Conservation (phyloP, 441 rosid species). For the Manihot esculenta region DNA sequence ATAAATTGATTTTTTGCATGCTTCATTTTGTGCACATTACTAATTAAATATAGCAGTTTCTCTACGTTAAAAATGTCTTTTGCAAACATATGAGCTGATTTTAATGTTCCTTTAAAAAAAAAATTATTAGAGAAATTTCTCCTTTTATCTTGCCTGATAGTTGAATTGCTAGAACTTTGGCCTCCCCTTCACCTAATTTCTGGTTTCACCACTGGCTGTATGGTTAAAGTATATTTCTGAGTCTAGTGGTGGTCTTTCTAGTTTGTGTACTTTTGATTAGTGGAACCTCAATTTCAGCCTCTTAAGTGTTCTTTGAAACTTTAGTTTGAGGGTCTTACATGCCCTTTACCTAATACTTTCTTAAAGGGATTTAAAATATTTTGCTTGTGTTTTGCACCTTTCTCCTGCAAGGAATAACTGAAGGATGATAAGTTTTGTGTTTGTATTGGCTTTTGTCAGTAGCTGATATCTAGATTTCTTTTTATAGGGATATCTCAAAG, state of each 20-base stretch:
- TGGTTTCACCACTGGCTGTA: not conserved
- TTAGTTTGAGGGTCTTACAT: not conserved
- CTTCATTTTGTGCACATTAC: too few relatives aligned
- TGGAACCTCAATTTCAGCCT: not conserved
- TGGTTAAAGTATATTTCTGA: not conserved
- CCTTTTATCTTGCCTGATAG: not conserved
- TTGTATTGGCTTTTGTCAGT: not conserved
- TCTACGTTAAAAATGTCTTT: not conserved
- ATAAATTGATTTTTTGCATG: too few relatives aligned
- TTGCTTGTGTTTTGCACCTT: constrained; percentile 5
- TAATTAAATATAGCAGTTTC: not conserved
- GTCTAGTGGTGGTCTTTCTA: not conserved
- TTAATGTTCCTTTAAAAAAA: not conserved
- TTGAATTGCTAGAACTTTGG: not conserved
- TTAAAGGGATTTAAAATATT: not conserved
- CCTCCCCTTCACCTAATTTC: not conserved
- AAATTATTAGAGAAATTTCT: not conserved
- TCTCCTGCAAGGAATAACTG: not conserved
- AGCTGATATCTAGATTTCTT: constrained; percentile 17
- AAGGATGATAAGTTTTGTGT: constrained; percentile 3
- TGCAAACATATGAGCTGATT: not conserved
- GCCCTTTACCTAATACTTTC: not conserved
- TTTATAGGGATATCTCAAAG: constrained; percentile 67
- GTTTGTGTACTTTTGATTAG: not conserved
- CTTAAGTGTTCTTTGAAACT: not conserved